Evolutionary conservation across 2,329 filamentous ascomycete species (phyloP).

Genomic region (Capronia americana): DNA sequence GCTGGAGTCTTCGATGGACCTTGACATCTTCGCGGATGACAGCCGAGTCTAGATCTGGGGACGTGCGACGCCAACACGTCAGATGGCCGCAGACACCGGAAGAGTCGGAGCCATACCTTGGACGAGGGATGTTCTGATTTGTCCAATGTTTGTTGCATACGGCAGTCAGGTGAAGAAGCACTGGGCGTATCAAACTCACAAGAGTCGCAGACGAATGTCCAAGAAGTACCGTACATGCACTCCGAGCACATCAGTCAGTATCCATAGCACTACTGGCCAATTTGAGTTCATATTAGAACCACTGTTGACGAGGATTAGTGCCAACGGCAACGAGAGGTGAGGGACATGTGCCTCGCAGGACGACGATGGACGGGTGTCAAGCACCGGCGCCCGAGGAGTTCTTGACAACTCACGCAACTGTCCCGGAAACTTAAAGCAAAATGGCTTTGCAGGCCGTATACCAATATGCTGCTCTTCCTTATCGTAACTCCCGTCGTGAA

Average conservation of each 20-base stretch:
- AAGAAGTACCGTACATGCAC: not conserved
- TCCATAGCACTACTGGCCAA: not conserved
- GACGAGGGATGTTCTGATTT: not conserved
- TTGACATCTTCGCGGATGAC: not conserved
- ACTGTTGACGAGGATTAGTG: not conserved
- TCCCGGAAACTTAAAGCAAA: too few relatives aligned
- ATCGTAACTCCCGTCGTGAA: not conserved
- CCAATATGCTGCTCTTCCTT: not conserved
- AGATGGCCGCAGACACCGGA: conserved; percentile 5
- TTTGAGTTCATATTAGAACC: not conserved
- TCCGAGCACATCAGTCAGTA: not conserved
- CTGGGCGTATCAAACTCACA: not conserved
- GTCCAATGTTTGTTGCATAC: not conserved
- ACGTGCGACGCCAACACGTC: not conserved
- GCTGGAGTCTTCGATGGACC: not conserved
- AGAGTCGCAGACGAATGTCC: not conserved
- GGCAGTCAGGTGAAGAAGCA: not conserved
- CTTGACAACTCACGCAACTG: too few relatives aligned
- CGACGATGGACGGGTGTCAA: not conserved
- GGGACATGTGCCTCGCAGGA: not conserved
- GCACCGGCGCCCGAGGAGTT: not conserved
- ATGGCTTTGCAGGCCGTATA: too few relatives aligned
- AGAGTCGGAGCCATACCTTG: not conserved
- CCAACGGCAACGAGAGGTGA: not conserved
- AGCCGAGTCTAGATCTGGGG: conserved; percentile 1